Percentiles rank a stretch among this genome's conserved stretches.
phyloP scores from a whole-genome alignment of 2,329 filamentous ascomycete genomes.

The Ophiostoma himal-ulmi region DNA sequence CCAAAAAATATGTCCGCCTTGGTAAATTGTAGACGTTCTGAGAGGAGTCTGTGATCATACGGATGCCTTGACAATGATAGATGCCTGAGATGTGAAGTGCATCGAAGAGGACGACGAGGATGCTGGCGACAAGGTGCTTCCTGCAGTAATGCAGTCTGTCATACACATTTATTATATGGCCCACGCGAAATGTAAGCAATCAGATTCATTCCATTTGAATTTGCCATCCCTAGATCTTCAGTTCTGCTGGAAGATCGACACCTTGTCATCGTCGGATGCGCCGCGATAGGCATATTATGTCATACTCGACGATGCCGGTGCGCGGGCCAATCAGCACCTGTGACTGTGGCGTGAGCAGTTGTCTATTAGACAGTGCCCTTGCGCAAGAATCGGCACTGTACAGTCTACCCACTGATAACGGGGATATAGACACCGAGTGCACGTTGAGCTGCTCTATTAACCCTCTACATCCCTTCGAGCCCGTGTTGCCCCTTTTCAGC shows the following conservation, averaged over 20 bases:
- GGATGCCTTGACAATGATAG: background rate
- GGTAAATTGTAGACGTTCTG: no score
- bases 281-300: constrained; percentile 7
- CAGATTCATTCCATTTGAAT: no score
- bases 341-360: background rate
- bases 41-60: background rate
- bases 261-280: background rate
- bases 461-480: background rate
- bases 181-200: no score
- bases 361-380: background rate
- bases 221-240: no score
- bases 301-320: background rate
- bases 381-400: background rate
- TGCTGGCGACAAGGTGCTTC: background rate
- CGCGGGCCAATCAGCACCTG: background rate
- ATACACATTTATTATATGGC: no score
- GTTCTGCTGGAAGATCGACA: background rate
- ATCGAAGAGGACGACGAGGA: background rate
- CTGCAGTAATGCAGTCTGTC: background rate
- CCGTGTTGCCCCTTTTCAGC: no score
- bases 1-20: no score
- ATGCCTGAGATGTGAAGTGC: background rate
- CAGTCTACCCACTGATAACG: background rate
- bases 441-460: background rate
- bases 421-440: background rate